Evolutionary conservation across 495 filamentous ascomycete genomes (phyloP), one percentile per base, ranked within the genome.

Genomic region (Xylaria cubensis): DNA sequence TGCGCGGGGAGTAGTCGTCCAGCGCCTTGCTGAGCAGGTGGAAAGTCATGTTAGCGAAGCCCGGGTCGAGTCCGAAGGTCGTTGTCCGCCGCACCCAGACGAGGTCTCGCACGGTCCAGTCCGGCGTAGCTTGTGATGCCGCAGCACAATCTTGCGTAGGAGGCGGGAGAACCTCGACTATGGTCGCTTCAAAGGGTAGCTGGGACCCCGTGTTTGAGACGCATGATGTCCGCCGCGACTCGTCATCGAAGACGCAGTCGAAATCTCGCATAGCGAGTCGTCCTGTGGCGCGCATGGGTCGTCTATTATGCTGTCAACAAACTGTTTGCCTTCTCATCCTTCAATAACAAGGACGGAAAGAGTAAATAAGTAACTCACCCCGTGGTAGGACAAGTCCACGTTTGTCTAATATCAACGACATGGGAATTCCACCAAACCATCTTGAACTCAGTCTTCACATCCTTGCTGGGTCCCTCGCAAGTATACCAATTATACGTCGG

Each of bases 351-450:
- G 29, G 3, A 24, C 2, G 26, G 29, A 26, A 65, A 29, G n/a
- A 10, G 26, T 17, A 15, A 2, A 46, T 9, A 24, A 0, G 13
- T 13, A 41, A 68, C 65, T 58, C 39, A 68, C 65, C 51, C 51
- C 8, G 65, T 68, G 34, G 29, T 21, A 2, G 65, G 65, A 56
- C 65, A 68, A 56, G 51, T 44, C 65, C 65, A 68, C 4, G 48
- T 56, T 26, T 68, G 65, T 32, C 51, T n/a, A 13, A 68, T 29
- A 5, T 68, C 34, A 26, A 68, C 4, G 36, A 29, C 8, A n/a
- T 68, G 65, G 7, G 65, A 17, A 50, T 68, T 68, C 65, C 65
- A 68, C 65, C 65, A 68, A 4, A 68, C 65, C 48, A 68, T 21
- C 65, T 36, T 58, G 21, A 68, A 68, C 50, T 68, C 48, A 4